Evolutionary conservation across 2,329 filamentous ascomycete genomes (phyloP).

Genomic region (Diaporthe eres): DNA sequence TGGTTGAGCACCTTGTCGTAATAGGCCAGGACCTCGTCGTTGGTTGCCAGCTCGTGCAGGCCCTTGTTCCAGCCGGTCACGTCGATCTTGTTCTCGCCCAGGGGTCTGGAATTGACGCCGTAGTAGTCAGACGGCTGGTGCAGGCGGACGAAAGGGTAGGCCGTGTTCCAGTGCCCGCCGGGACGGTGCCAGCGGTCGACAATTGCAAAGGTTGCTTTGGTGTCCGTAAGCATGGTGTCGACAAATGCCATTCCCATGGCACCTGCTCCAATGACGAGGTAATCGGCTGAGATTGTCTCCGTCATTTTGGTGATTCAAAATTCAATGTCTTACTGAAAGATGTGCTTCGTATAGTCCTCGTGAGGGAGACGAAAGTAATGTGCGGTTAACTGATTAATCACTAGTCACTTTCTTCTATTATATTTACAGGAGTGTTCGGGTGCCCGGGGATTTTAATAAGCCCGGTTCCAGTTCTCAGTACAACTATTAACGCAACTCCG

Average conservation of each 20-base stretch:
- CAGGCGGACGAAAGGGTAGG: background rate
- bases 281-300: background rate
- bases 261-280: constrained; percentile 4
- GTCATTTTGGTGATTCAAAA: background rate
- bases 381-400: background rate
- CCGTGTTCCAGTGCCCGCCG: background rate
- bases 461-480: background rate
- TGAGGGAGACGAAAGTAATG: background rate
- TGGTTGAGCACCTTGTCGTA: background rate
- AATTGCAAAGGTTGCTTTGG: background rate
- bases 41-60: background rate
- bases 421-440: background rate
- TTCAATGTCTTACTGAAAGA: background rate
- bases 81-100: background rate
- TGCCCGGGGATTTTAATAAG: background rate
- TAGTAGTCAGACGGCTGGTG: constrained; percentile 5
- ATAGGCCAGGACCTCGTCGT: background rate
- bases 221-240: background rate
- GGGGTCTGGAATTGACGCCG: constrained; percentile 1
- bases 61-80: background rate
- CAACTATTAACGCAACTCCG: background rate
- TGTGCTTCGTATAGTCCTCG: background rate
- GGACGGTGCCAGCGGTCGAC: background rate
- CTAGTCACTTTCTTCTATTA: background rate
- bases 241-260: constrained; percentile 7